A percentile compares a stretch with the other conserved stretches of the same genome.
These are phyloP conservation scores for Cyathus striatus DNA, from an alignment of 768 basidiomycete genomes.

Conservation along the genomic window DNA sequence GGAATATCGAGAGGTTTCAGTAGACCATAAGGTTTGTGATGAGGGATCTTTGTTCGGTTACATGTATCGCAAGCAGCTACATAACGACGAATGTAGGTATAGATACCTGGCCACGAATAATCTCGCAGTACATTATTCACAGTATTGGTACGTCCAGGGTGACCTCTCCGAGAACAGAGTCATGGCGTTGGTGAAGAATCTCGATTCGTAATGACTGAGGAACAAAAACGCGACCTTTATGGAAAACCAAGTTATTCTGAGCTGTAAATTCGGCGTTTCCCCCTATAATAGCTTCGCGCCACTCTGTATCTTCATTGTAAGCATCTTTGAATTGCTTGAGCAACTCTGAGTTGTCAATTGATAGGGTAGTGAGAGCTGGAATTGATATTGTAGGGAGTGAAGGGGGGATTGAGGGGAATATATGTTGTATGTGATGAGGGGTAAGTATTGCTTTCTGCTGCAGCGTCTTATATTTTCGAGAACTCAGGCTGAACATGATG, in stretches of 20 bases:
- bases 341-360: constrained; percentile 19
- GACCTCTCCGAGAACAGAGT: constrained; percentile 31
- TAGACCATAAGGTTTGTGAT: constrained; percentile 29
- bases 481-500: constrained; percentile 24
- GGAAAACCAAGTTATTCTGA: constrained; percentile 16
- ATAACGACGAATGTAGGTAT: constrained; percentile 15
- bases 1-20: constrained; percentile 31
- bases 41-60: constrained; percentile 20
- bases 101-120: constrained; percentile 16
- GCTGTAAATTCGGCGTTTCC: constrained; percentile 10
- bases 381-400: constrained; percentile 21
- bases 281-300: constrained; percentile 14
- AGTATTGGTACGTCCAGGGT: constrained; percentile 31
- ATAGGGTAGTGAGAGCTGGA: constrained; percentile 16
- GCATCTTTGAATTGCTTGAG: constrained; percentile 17
- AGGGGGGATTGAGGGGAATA: constrained; percentile 5
- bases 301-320: constrained; percentile 13
- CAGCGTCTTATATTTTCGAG: constrained; percentile 39
- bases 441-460: too few species aligned
- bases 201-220: constrained; percentile 5
- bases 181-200: constrained; percentile 21
- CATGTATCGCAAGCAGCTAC: constrained; percentile 30
- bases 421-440: too few species aligned
- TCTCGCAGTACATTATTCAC: constrained; percentile 21
- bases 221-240: constrained; percentile 15